phyloP scores from a whole-genome alignment of 2,329 filamentous ascomycete genomes.

The Ophidiomyces ophidiicola region DNA sequence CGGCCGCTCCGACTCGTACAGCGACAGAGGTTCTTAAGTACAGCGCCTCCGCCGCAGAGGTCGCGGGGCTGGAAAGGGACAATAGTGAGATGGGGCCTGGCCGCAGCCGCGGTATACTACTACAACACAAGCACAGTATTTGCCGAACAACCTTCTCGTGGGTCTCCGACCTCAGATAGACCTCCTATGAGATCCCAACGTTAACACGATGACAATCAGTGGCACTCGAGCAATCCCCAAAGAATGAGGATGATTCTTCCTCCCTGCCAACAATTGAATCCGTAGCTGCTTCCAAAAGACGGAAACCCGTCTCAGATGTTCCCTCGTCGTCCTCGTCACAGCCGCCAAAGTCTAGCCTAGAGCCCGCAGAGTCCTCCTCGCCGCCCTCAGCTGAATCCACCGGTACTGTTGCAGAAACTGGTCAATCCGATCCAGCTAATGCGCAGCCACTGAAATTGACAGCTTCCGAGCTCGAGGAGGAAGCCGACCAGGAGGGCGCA shows the following conservation, averaged over 20 bases:
- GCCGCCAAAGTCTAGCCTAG: constrained; percentile 9
- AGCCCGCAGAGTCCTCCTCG: constrained; percentile 13
- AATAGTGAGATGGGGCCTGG: constrained; percentile 60
- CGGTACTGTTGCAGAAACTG: constrained; percentile 16
- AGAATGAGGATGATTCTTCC: constrained; percentile 7
- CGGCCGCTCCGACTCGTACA: constrained; percentile 17
- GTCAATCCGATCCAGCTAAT: constrained; percentile 9
- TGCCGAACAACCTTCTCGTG: constrained; percentile 68
- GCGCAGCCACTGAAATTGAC: constrained; percentile 18
- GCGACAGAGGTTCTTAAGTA: constrained; percentile 43
- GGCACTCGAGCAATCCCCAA: constrained; percentile 2
- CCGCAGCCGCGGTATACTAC: constrained; percentile 69
- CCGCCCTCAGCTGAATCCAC: constrained; percentile 14
- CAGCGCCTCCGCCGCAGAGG: constrained; percentile 46
- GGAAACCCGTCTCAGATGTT: constrained; percentile 7
- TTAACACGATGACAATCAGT: constrained; percentile 4
- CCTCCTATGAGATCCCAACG: not conserved
- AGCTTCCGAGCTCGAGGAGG: constrained; percentile 55
- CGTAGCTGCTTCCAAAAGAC: constrained; percentile 12
- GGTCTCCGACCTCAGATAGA: constrained; percentile 25
- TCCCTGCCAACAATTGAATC: constrained; percentile 12
- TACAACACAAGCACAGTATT: constrained; percentile 87
- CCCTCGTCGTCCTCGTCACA: constrained; percentile 16
- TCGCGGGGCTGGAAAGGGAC: constrained; percentile 72
- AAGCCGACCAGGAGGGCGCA: constrained; percentile 75